Base-by-base conservation (phyloP, 2,329 filamentous ascomycete genomes). In the Paecilomyces variotii region DNA sequence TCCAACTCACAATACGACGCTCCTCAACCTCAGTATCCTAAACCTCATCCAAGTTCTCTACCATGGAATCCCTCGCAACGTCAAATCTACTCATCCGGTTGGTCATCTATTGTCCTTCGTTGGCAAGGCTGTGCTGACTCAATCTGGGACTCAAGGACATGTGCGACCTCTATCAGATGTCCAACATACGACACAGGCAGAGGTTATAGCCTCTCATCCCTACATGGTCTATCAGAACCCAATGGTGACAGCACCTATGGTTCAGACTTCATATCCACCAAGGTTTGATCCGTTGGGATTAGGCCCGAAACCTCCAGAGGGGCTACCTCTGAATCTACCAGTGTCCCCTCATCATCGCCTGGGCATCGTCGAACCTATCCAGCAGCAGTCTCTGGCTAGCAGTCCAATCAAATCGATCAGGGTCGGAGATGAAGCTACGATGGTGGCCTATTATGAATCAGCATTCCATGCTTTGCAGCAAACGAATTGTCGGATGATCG, bases 401-500 rank as follows among this genome's bases (percentile, higher is more conserved):
- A 52, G 14, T 14, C 50, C 50, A 1, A 52, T 52, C 25, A 52
- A 52, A 28, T 26, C 50, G 12, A 52, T 52, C 25, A 52, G 50
- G 50, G 50, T 52, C 24, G 50, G 50, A 5, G 50, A 52, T 28
- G 25, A 52, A 28, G 24, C 50, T 14, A 28, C 50, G 4, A 52
- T 52, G 50, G 25, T 52, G 10, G 50, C 50, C 10, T 73, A 72
- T 58, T 73, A 73, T 49, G 68, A 71, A 55, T 71, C 69, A 32
- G 64, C 67, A 1, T 73, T 72, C 32, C 65, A 71, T 14, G 67
- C 68, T 19, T 59, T 73, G 24, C 70, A 73, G 55, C 71, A 73
- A 62, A 68, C 68, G n/a, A 72, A 73, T 57, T 73, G 70, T 34
- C 69, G 70, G 19, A 66, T 70, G 6, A 61, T 73, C 4, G 71